Evolutionary conservation across 768 basidiomycete genomes (phyloP), one percentile per base, ranked within the genome.

Genomic region (Inosperma sp.): DNA sequence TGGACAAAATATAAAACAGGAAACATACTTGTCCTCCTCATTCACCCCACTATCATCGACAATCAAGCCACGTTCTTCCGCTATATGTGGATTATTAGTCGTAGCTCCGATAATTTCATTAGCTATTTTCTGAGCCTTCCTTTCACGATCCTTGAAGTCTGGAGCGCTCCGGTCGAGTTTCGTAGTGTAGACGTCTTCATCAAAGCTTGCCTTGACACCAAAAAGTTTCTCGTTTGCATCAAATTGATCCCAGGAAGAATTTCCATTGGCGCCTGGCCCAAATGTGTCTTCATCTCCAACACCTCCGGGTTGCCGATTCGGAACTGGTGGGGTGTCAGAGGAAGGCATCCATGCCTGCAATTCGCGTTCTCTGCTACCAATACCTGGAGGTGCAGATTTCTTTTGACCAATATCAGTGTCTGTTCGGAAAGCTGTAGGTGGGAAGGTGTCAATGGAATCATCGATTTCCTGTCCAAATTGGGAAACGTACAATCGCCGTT

Each of bases 181-280:
- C 14, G 95, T 98, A 9, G 96, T 98, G 67, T 99, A 99, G 27
- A 84, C 64, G 51, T 95, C 89, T 71, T 99, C 96, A 61, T 95
- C 86, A 68, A 91, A 99, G 59, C 81, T 81, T 7, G 93, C 92
- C 61, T 77, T 92, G 55, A 95, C 83, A 19, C 96, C 96, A 63
- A 96, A 98, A 49, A 91, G 75, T 59, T 87, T 77, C 69, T 98
- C 95, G 68, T 98, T 99, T 34, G 75, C 90, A 16, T 84, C 84
- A 60, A 95, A 99, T 67, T 96, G 93, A 67, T 99, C 93, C 91
- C 94, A 93, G 2, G 74, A 62, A 23, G 68, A 63, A 45, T 69
- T 72, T 36, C 59, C 65, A 13, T 76, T 59, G 23, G 56, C 67
- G 9, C 76, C 76, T 13, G 76, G 62, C 4, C 82, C 86, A 58